A percentile compares a stretch with the other conserved stretches of the same genome.
Conservation (phyloP, 192 early-diverging fungal genomes). For the Rhizoclosmatium sp. region DNA sequence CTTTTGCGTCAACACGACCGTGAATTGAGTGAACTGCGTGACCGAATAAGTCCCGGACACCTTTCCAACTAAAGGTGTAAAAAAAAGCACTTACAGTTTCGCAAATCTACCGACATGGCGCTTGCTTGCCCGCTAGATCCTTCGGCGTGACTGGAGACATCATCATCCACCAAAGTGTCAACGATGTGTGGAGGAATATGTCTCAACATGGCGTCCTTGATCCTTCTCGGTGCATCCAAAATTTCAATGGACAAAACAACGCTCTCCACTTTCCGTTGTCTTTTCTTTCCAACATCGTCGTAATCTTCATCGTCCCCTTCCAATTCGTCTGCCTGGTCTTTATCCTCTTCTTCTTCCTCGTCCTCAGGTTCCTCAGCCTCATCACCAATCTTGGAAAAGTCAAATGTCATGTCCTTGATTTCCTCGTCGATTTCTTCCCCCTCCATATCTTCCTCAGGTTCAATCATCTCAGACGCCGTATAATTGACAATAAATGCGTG, state of each 20-base stretch:
- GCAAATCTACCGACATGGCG: slow-evolving; percentile 39
- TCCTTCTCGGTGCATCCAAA: slow-evolving; percentile 35
- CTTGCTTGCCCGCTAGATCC: slow-evolving; percentile 35
- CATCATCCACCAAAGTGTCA: slow-evolving; percentile 36
- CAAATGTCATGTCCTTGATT: not conserved
- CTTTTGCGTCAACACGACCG: slow-evolving; percentile 19
- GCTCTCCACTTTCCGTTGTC: slow-evolving; percentile 22
- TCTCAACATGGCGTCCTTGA: slow-evolving; percentile 35
- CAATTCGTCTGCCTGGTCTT: not conserved
- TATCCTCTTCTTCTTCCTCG: slow-evolving; percentile 2
- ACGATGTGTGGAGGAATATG: slow-evolving; percentile 43
- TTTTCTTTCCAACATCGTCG: not conserved
- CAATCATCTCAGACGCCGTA: slow-evolving; percentile 35
- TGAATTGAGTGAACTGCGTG: slow-evolving; percentile 11
- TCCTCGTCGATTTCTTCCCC: slow-evolving; percentile 4
- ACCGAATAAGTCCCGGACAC: no score
- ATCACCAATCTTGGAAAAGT: not conserved
- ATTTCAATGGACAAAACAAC: slow-evolving; percentile 43
- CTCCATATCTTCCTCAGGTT: not conserved
- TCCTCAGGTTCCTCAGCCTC: not conserved
- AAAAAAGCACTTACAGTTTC: slow-evolving; percentile 45
- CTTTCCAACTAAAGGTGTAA: not conserved
- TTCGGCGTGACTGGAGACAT: not conserved
- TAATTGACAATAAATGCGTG: slow-evolving; percentile 37
- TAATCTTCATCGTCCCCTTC: not conserved